These are phyloP conservation scores for Turritis glabra DNA, from an alignment of 345 rosid genomes.

Conservation along the genomic window DNA sequence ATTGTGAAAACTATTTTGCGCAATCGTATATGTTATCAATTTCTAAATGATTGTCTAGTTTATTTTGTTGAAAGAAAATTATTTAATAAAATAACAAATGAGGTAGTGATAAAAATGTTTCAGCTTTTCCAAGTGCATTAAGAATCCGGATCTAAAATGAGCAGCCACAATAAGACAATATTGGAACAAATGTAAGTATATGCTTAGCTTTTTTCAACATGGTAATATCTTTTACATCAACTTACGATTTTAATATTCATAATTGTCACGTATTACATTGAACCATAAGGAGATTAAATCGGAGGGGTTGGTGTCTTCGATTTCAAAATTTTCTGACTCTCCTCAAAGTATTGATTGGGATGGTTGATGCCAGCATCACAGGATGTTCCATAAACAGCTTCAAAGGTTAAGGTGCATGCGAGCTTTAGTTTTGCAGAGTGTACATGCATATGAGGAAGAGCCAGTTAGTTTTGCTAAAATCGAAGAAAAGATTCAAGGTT, in stretches of 20 bases:
- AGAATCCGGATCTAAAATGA: too few species aligned
- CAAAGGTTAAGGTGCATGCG: slow-evolving; percentile 90
- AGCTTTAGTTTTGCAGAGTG: slow-evolving; percentile 49
- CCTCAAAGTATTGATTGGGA: slow-evolving; percentile 84
- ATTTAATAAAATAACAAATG: too few species aligned
- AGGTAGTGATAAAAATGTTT: too few species aligned
- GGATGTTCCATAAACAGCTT: slow-evolving; percentile 67
- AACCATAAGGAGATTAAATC: slow-evolving; percentile 15
- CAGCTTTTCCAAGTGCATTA: too few species aligned
- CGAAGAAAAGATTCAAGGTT: slow-evolving; percentile 3
- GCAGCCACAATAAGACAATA: too few species aligned
- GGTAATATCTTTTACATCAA: not conserved
- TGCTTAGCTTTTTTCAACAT: not conserved
- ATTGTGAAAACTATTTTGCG: too few species aligned
- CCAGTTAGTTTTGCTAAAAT: not conserved
- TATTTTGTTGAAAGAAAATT: too few species aligned
- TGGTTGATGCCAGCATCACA: slow-evolving; percentile 89
- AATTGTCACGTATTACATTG: not conserved
- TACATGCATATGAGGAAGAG: slow-evolving; percentile 10
- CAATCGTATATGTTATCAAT: too few species aligned
- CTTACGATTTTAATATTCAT: not conserved
- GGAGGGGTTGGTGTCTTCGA: slow-evolving; percentile 50
- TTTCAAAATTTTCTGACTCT: slow-evolving; percentile 72
- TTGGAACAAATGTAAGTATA: too few species aligned
- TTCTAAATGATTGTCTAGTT: too few species aligned